phyloP scores from a whole-genome alignment of 306 rosid species.

The Luffa aegyptiaca region DNA sequence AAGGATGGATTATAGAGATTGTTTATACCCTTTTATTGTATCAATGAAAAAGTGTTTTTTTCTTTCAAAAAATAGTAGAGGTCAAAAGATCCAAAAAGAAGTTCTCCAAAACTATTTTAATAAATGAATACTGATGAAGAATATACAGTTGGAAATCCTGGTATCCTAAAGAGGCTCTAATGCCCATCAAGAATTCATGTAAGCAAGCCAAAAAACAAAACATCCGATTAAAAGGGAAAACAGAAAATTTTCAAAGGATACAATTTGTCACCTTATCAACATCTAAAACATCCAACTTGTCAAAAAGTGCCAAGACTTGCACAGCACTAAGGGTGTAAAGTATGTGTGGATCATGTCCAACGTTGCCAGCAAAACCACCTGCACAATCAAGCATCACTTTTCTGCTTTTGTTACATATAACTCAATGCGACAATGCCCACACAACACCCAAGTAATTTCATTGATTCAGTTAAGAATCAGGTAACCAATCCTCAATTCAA shows the following conservation, averaged over 20 bases:
- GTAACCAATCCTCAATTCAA: not conserved
- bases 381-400: constrained; percentile 8
- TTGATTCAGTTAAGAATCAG: not conserved
- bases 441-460: not conserved
- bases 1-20: not conserved
- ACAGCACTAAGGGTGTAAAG: constrained; percentile 79
- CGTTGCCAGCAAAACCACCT: constrained; percentile 87
- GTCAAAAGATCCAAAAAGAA: too few species aligned
- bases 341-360: constrained; percentile 78
- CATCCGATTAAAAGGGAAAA: not conserved
- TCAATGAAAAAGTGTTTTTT: too few species aligned
- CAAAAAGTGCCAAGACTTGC: constrained; percentile 70
- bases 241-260: constrained; percentile 40
- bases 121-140: not conserved
- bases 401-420: not conserved
- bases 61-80: too few species aligned
- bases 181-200: not conserved
- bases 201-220: not conserved
- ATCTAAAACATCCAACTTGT: constrained; percentile 52
- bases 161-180: not conserved
- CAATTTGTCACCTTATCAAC: constrained; percentile 63
- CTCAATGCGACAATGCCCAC: not conserved
- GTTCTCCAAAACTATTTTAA: not conserved
- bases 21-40: not conserved
- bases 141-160: not conserved